phyloP scores from a whole-genome alignment of 768 basidiomycete species.

The Suillus paluster region DNA sequence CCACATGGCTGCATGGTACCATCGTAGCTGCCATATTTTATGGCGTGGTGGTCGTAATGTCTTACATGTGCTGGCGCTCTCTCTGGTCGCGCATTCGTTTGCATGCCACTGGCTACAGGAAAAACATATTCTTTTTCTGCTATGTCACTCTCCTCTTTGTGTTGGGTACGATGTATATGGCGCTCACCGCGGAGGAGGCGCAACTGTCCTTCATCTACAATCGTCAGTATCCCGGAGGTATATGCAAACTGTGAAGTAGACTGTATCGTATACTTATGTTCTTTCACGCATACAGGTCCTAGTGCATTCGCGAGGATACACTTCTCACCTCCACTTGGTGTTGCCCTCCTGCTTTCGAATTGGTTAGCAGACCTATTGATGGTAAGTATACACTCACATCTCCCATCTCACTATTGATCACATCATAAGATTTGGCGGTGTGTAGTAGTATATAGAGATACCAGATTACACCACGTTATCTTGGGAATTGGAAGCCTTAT shows the following conservation, averaged over 20 bases:
- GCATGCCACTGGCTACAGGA: conserved; percentile 13
- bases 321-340: conserved; percentile 27
- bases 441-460: conserved; percentile 35
- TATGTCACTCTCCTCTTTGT: conserved; percentile 34
- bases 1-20: conserved; percentile 34
- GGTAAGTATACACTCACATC: conserved; percentile 19
- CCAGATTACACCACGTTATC: conserved; percentile 23
- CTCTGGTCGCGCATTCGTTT: conserved; percentile 27
- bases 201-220: conserved; percentile 34
- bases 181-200: conserved; percentile 24
- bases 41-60: conserved; percentile 30
- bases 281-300: conserved; percentile 21
- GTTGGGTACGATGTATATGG: conserved; percentile 31
- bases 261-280: background rate
- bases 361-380: conserved; percentile 35
- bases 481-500: conserved; percentile 20
- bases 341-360: conserved; percentile 33
- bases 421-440: conserved; percentile 35
- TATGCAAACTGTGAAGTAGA: background rate
- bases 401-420: conserved; percentile 1
- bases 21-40: conserved; percentile 30
- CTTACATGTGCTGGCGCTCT: conserved; percentile 28
- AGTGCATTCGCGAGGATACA: conserved; percentile 26
- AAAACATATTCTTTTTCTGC: conserved; percentile 32
- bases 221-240: conserved; percentile 36